A percentile compares a stretch with the other conserved stretches of the same genome.
Conservation (phyloP, 805 yeast genomes). For the Wickerhamomyces xylosicus region DNA sequence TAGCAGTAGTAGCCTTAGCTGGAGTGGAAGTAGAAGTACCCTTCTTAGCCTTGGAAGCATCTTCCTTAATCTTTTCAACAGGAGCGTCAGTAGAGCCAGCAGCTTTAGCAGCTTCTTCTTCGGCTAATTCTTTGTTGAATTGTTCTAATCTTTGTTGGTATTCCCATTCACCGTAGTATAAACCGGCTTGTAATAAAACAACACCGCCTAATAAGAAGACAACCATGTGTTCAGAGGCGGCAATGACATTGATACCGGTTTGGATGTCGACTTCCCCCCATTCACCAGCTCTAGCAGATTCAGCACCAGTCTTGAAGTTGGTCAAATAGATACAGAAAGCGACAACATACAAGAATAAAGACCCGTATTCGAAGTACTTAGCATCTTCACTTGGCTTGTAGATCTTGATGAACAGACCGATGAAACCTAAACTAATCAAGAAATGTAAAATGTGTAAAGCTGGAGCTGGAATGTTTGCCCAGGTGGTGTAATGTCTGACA, state of each 20-base stretch:
- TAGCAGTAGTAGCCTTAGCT: not conserved
- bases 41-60: not conserved
- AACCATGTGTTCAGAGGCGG: slow-evolving; percentile 77
- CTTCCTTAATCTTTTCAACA: not conserved
- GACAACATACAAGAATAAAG: slow-evolving; percentile 62
- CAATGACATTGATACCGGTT: slow-evolving; percentile 85
- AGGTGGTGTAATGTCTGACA: slow-evolving; percentile 59
- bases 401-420: slow-evolving; percentile 67
- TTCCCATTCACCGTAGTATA: slow-evolving; percentile 76
- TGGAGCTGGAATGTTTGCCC: slow-evolving; percentile 56
- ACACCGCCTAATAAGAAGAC: slow-evolving; percentile 67
- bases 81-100: slow-evolving; percentile 4
- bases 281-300: slow-evolving; percentile 54
- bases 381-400: slow-evolving; percentile 83
- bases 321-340: slow-evolving; percentile 76
- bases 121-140: slow-evolving; percentile 23
- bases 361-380: slow-evolving; percentile 83
- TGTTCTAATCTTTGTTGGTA: slow-evolving; percentile 25
- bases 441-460: slow-evolving; percentile 55
- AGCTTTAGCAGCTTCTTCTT: slow-evolving; percentile 7
- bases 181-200: slow-evolving; percentile 76
- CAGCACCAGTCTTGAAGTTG: slow-evolving; percentile 73
- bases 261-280: slow-evolving; percentile 92
- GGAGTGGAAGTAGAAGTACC: not conserved
- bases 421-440: slow-evolving; percentile 52